Evolutionary conservation across 2,329 filamentous ascomycete genomes (phyloP), one percentile per base, ranked within the genome.

Genomic region (Penicillium sp.): DNA sequence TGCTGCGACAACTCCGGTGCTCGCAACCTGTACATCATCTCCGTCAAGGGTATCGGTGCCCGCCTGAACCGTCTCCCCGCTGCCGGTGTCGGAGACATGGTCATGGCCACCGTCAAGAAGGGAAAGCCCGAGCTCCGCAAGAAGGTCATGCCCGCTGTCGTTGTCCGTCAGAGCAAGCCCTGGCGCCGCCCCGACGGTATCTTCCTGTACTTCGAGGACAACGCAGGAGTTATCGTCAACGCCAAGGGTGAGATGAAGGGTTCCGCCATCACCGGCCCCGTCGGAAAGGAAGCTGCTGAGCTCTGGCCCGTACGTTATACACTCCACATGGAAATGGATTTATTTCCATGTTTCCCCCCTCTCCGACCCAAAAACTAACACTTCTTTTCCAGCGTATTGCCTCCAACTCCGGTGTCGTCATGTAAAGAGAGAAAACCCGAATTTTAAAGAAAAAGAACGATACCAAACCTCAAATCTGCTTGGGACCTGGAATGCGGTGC

Each of bases 181-280:
- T 99, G 94, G 94, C 93, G 94, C 87, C 89, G 94, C 81, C 90
- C 90, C 73, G 94, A 99, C 81, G 95, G 94, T 82, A 90, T 97
- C 76, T 99, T 91, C 87, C 88, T 99, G 73, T 99, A 99, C 88
- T 99, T 99, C 78, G 94, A 99, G 91, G 95, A 99, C 84, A 99
- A 99, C 82, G 94, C 94, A 80, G 94, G 94, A 88, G 94, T 99
- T 76, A 99, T 99, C 77, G 94, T 99, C 86, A 99, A 99, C 87
- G 92, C 93, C 82, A 99, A 99, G 90, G 94, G 94, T 84, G 94
- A 99, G 86, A 99, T 99, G 94, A 99, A 99, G 90, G 94, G 94
- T 78, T 97, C 92, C 69, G 94, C 94, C 80, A 99, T 99, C 80
- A 99, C 94, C 73, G 94, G 94, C 73, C 94, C 94, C 74, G 93